Percentiles rank a stretch among this genome's conserved stretches.
Conservation (phyloP, 345 rosid genomes). For the Luvunga scandens region DNA sequence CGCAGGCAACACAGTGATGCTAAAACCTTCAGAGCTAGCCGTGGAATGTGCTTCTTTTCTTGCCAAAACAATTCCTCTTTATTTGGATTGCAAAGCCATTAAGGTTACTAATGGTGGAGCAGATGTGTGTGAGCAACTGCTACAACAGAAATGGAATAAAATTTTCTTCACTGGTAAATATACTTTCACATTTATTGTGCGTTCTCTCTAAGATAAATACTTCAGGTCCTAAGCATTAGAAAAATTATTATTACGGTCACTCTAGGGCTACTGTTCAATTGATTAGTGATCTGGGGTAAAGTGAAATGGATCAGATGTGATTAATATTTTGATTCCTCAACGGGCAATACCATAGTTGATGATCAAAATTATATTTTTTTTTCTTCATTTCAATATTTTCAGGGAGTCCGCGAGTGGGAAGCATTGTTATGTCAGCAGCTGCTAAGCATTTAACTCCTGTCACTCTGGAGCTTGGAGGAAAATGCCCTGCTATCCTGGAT, state of each 20-base stretch:
- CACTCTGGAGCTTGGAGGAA: constrained; percentile 86
- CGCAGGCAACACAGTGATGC: constrained; percentile 78
- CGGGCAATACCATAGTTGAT: not conserved
- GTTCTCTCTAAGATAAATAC: too few species aligned
- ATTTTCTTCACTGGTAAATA: constrained; percentile 80
- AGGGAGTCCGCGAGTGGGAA: constrained; percentile 78
- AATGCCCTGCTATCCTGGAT: constrained; percentile 73
- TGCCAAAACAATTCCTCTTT: constrained; percentile 44
- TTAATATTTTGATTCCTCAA: not conserved
- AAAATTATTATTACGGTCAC: not conserved
- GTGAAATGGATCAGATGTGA: not conserved
- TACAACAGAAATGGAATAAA: constrained; percentile 80
- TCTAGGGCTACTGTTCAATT: not conserved
- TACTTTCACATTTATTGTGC: too few species aligned
- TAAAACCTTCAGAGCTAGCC: constrained; percentile 77
- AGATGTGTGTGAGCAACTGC: constrained; percentile 52
- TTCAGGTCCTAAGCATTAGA: not conserved
- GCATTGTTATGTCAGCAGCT: constrained; percentile 71
- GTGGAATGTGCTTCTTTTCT: constrained; percentile 64
- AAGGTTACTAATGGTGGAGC: constrained; percentile 67
- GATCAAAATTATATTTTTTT: not conserved
- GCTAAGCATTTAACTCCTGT: constrained; percentile 84
- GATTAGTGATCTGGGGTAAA: not conserved
- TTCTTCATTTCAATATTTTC: constrained; percentile 1
- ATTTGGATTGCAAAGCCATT: constrained; percentile 67